Evolutionary conservation across 75 land plant genomes (phyloP).

Genomic region (Larix kaempferi): DNA sequence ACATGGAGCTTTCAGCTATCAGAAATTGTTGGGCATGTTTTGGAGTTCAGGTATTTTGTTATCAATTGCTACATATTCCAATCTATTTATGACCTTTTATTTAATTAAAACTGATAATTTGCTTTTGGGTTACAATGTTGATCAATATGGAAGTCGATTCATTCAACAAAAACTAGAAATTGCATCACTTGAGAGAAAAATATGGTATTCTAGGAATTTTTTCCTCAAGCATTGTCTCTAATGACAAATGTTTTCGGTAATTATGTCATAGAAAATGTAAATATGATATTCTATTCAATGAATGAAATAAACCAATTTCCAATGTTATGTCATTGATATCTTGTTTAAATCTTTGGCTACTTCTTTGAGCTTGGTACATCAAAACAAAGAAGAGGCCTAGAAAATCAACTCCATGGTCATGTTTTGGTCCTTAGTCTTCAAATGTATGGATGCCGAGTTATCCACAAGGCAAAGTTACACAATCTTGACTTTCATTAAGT

Average conservation of each 20-base stretch:
- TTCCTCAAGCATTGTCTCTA: constrained; percentile 83
- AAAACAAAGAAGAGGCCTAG: constrained; percentile 84
- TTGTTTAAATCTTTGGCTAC: constrained; percentile 24
- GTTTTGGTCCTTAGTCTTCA: constrained; percentile 82
- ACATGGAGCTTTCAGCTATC: constrained; percentile 77
- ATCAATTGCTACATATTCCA: background rate
- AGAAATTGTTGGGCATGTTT: constrained; percentile 90
- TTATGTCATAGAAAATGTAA: constrained; percentile 98
- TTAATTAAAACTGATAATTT: background rate
- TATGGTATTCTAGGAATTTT: constrained; percentile 81
- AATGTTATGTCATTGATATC: too few species aligned
- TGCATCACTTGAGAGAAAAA: constrained; percentile 74
- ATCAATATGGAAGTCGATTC: constrained; percentile 98
- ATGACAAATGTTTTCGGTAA: constrained; percentile 99
- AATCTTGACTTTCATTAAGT: too few species aligned
- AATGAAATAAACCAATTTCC: background rate
- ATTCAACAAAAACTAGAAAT: constrained; percentile 95
- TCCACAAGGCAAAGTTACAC: constrained; percentile 73
- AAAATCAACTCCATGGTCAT: constrained; percentile 65
- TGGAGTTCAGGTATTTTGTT: constrained; percentile 79
- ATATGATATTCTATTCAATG: background rate
- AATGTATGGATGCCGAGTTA: constrained; percentile 99
- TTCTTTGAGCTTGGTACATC: constrained; percentile 91
- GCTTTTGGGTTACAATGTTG: constrained; percentile 48
- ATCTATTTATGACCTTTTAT: constrained; percentile 1